Base-by-base conservation (phyloP, 164 flowering plant species). In the Cinnamomum chago region DNA sequence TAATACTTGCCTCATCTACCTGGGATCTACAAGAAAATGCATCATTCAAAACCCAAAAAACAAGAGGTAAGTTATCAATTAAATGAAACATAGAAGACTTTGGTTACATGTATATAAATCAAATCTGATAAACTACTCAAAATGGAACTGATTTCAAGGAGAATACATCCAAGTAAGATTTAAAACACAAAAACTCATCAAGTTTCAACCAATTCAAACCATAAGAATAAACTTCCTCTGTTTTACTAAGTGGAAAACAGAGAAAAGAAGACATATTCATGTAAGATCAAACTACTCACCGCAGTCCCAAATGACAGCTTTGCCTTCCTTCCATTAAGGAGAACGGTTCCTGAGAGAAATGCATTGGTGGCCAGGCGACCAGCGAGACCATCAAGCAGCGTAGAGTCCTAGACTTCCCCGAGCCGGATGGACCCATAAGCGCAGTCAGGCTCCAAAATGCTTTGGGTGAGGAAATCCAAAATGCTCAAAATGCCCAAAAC, bases 341-440 rank as follows among this genome's bases (percentile, higher is more conserved):
- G 87, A 62, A 94, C 80, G 76, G 88, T 74, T 2, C 98, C 98
- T 1, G 95, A 89, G 50, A 88, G 90, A 82, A 94, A 94, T 14
- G 97, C 97, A 73, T 94, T 94, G 33, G 97, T 73, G 10, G 98
- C 98, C 5, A 92, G 87, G 20, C 98, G 90, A 64, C 98, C 82
- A 14, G 98, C 85, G 23, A 94, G 91, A 18, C 97, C 95, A 75
- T 94, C 98, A 3, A 94, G 95, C 24, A 94, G 83, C 2, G 97
- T 92, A 1, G n/a, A n/a, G n/a, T n/a, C n/a, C n/a, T n/a, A n/a
- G 98, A 94, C 76, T 94, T 94, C 0, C 98, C 98, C 0, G 98
- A 94, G 51, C 97, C 97, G 27, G 98, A 92, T 5, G 98, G 98
- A 7, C 98, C 98, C 98, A 94, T 94, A 71, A 94, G 90, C 1